Evolutionary conservation across 2,329 filamentous ascomycete species (phyloP).

Genomic region (Mycosphaerelloides madeirae): DNA sequence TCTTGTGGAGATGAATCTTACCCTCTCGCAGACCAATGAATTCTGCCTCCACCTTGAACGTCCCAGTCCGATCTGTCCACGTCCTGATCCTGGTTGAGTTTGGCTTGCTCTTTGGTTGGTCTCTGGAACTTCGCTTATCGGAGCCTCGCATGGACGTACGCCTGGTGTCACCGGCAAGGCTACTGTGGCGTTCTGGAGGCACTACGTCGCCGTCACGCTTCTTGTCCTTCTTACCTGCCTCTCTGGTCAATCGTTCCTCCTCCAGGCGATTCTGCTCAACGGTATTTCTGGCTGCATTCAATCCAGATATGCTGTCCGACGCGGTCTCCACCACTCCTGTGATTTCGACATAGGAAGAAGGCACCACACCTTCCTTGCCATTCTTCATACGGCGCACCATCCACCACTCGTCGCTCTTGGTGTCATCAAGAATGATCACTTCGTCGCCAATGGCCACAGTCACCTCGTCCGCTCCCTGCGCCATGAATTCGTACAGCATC

Average conservation of each 20-base stretch:
- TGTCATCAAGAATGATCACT: conserved; percentile 82
- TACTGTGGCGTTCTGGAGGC: conserved; percentile 73
- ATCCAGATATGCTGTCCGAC: conserved; percentile 46
- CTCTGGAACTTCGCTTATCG: conserved; percentile 44
- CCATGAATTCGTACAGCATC: conserved; percentile 92
- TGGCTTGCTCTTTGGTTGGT: conserved; percentile 66
- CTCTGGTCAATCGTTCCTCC: conserved; percentile 77
- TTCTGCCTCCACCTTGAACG: conserved; percentile 95
- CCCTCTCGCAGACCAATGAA: conserved; percentile 92
- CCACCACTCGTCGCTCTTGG: conserved; percentile 97
- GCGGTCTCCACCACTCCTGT: conserved; percentile 60
- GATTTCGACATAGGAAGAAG: conserved; percentile 91
- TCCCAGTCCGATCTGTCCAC: conserved; percentile 93
- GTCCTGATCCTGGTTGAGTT: conserved; percentile 77
- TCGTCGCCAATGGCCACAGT: conserved; percentile 87
- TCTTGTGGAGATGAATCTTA: conserved; percentile 96
- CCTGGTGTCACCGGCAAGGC: conserved; percentile 52
- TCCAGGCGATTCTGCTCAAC: conserved; percentile 75
- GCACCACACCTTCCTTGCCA: conserved; percentile 91
- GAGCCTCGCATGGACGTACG: conserved; percentile 19
- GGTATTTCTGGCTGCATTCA: conserved; percentile 59
- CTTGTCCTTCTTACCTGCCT: conserved; percentile 64
- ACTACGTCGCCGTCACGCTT: conserved; percentile 57
- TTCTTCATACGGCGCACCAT: conserved; percentile 86
- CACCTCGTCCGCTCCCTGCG: conserved; percentile 93